phyloP scores from a whole-genome alignment of 176 grass and related monocot species.

The Luzula sylvatica region DNA sequence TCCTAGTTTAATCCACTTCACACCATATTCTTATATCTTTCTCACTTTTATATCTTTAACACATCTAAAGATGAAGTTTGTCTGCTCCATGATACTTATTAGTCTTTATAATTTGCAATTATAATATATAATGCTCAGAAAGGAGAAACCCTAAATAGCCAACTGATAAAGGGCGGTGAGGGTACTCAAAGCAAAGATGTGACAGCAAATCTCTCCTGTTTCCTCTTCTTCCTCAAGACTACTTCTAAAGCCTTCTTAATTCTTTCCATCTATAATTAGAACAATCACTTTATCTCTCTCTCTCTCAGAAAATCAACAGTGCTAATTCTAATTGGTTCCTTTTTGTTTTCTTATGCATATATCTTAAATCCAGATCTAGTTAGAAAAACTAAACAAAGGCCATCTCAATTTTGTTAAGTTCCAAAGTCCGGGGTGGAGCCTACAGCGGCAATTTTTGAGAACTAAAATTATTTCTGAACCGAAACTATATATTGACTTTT shows the following conservation, averaged over 20 bases:
- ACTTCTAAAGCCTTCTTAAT: constrained; percentile 46
- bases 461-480: too few relatives aligned
- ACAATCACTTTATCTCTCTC: constrained; percentile 15
- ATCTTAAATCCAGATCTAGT: constrained; percentile 8
- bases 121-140: constrained; percentile 27
- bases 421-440: neutral
- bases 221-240: constrained; percentile 59
- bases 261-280: constrained; percentile 5
- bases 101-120: constrained; percentile 1
- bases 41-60: constrained; percentile 22
- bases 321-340: constrained; percentile 4
- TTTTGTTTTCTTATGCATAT: constrained; percentile 15
- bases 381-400: neutral
- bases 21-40: constrained; percentile 16
- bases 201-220: constrained; percentile 63
- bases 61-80: constrained; percentile 28
- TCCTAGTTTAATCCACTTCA: neutral
- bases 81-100: constrained; percentile 10
- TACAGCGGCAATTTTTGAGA: neutral
- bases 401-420: neutral
- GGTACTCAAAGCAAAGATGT: constrained; percentile 32
- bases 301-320: neutral
- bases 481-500: too few relatives aligned
- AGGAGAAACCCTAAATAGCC: constrained; percentile 27
- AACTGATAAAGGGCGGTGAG: constrained; percentile 48